Base-by-base conservation (phyloP, 257 asterid genomes). In the Solanum stenotomum region DNA sequence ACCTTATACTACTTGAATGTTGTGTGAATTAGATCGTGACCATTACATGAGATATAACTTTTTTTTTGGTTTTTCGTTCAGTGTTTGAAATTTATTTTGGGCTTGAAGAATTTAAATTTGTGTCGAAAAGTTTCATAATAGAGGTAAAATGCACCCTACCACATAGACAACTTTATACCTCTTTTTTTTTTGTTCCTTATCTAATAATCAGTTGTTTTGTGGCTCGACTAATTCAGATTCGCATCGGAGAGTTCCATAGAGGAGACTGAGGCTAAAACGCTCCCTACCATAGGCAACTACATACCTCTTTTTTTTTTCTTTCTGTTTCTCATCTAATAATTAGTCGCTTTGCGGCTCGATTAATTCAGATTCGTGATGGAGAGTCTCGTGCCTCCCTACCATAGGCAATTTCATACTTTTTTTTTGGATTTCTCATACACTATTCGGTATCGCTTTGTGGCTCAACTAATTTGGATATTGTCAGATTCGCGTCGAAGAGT, bases 121-220 rank as follows among this genome's bases (percentile, higher is more conserved):
- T 2, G 3, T n/a, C 31, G 1, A 63, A 25, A n/a, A 63, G 1
- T 63, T 63, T n/a, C 71, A 10, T 63, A 0, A 20, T 22, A 1
- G 31, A n/a, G 16, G 31, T 63, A 23, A 10, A n/a, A n/a, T 5
- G 31, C 6, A 25, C 15, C 29, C 7, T 63, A 63, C 4, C 16
- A 63, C 8, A 63, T 63, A n/a, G 16, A 5, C 4, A 63, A 8
- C 4, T n/a, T 5, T 25, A 63, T n/a, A 63, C 16, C 16, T 56
- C 4, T 56, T 3, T 56, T 56, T 56, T 23, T 10, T 0, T 23
- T 2, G 1, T 63, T n/a, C n/a, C 31, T 63, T 3, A 63, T n/a
- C 15, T n/a, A 9, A 2, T 63, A 10, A n/a, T n/a, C 8, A 0
- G 1, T n/a, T 2, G 4, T 0, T 23, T n/a, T 63, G 8, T 2